A percentile compares a stretch with the other conserved stretches of the same genome.
Evolutionary conservation across 139 green algal species (phyloP).

Genomic region (Gonium pectorale): DNA sequence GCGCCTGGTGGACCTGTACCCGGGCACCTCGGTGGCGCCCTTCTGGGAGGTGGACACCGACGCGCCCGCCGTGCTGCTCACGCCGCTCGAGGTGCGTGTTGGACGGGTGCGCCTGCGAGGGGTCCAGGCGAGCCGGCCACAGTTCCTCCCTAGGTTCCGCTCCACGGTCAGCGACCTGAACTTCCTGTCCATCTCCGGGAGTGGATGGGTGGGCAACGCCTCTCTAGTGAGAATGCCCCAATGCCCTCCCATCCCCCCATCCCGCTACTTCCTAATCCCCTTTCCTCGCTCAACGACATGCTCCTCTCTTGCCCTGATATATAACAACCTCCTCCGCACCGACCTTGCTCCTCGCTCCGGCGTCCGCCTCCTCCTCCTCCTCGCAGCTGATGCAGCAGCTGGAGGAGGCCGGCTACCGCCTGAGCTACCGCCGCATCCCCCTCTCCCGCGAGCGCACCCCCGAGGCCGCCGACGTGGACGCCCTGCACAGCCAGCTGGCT

Average conservation of each 20-base stretch:
- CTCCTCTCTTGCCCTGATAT: not conserved
- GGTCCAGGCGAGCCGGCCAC: too few relatives aligned
- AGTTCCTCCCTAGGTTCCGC: too few relatives aligned
- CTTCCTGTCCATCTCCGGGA: too few relatives aligned
- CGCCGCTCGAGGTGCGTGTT: conserved; percentile 39
- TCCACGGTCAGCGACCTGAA: too few relatives aligned
- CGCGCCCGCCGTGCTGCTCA: not conserved
- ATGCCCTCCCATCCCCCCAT: not conserved
- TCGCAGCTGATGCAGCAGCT: conserved; percentile 64
- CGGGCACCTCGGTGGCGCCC: conserved; percentile 54
- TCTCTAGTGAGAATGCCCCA: too few relatives aligned
- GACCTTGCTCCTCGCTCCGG: too few relatives aligned
- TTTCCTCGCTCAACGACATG: too few relatives aligned
- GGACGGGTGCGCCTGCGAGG: not conserved
- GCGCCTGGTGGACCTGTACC: conserved; percentile 51
- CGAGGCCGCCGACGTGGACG: conserved; percentile 79
- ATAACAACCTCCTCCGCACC: too few relatives aligned
- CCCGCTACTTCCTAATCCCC: not conserved
- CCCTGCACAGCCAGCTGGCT: conserved; percentile 62
- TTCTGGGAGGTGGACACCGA: conserved; percentile 68
- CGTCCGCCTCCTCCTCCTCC: not conserved
- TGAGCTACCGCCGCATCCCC: conserved; percentile 83
- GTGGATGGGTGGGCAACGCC: too few relatives aligned
- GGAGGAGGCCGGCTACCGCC: conserved; percentile 70
- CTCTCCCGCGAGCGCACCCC: conserved; percentile 90